Percentiles rank a stretch among this genome's conserved stretches.
These are phyloP conservation scores for Phialophora verrucosa DNA, from an alignment of 2,329 filamentous ascomycete species.

Conservation along the genomic window DNA sequence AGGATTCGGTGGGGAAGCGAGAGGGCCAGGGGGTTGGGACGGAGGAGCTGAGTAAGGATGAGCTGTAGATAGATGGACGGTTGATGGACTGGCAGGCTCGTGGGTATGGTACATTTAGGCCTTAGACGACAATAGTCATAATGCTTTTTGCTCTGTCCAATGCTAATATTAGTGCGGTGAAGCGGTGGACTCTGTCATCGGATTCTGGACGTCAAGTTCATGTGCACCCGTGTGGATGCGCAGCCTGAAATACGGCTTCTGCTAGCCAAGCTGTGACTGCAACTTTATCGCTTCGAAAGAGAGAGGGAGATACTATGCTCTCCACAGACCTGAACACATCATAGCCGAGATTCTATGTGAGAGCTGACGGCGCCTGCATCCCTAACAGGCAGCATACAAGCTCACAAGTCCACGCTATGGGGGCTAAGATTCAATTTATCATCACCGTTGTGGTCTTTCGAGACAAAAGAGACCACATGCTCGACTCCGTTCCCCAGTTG, in stretches of 20 bases:
- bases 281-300: background rate
- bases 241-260: background rate
- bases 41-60: slow-evolving; percentile 25
- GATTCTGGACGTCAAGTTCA: background rate
- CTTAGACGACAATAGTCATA: background rate
- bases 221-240: background rate
- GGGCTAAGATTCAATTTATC: background rate
- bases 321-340: background rate
- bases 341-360: background rate
- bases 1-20: slow-evolving; percentile 28
- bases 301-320: background rate
- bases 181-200: background rate
- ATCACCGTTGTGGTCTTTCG: background rate
- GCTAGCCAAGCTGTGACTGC: background rate
- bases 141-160: background rate
- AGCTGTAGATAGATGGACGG: slow-evolving; percentile 16
- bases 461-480: background rate
- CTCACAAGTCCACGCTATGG: background rate
- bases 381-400: background rate
- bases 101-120: background rate
- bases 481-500: background rate
- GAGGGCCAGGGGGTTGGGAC: background rate
- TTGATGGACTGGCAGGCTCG: background rate
- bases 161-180: background rate
- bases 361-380: background rate